A percentile compares a stretch with the other conserved stretches of the same genome.
phyloP scores from a whole-genome alignment of 331 rosid species.

The Rosa hybrid region DNA sequence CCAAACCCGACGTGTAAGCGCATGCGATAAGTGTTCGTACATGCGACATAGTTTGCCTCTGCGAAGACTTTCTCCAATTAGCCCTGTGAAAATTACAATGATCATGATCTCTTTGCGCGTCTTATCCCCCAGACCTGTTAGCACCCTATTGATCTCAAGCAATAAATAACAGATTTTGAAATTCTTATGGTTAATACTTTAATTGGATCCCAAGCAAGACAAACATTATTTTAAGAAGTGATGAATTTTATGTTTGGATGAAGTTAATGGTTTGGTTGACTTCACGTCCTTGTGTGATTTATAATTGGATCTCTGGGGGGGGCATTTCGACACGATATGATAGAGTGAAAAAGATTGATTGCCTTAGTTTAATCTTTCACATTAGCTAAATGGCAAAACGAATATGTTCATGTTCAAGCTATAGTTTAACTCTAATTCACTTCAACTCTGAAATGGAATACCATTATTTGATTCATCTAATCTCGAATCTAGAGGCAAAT shows the following conservation, averaged over 20 bases:
- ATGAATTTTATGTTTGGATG: not conserved
- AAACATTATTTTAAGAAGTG: too few species aligned
- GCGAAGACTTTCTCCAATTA: not conserved
- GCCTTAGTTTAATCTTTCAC: not conserved
- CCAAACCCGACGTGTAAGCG: not conserved
- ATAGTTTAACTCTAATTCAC: conserved; percentile 1
- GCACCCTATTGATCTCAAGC: too few species aligned
- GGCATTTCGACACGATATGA: not conserved
- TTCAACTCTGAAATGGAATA: conserved; percentile 1
- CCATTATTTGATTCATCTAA: conserved; percentile 5
- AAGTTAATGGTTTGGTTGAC: conserved; percentile 14
- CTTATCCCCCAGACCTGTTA: not conserved
- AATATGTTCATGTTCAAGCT: conserved; percentile 13
- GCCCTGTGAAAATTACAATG: not conserved
- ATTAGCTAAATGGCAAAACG: not conserved
- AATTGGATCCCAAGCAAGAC: too few species aligned
- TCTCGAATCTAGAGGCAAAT: conserved; percentile 17
- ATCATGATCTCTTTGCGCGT: not conserved
- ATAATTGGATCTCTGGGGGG: not conserved
- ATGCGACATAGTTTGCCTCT: not conserved
- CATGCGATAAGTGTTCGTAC: not conserved
- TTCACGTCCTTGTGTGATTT: not conserved
- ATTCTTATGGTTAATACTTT: too few species aligned
- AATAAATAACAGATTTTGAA: too few species aligned
- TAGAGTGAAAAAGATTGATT: not conserved